Evolutionary conservation across 148 eudicot species (phyloP).

Genomic region (Selenicereus undatus): DNA sequence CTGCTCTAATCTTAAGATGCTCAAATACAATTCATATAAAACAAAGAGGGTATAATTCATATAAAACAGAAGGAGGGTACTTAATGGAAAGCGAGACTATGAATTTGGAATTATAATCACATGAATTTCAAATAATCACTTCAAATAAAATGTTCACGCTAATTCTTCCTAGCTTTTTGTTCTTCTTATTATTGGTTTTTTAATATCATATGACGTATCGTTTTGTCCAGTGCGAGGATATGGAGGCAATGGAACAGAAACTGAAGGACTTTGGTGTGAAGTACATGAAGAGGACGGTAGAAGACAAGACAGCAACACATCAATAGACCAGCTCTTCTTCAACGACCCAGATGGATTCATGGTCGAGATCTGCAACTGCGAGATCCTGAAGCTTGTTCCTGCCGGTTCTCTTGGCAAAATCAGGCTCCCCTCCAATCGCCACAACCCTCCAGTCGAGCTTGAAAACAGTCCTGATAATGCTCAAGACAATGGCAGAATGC

Average conservation of each 20-base stretch:
- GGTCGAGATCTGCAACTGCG: constrained; percentile 72
- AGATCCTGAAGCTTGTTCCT: constrained; percentile 53
- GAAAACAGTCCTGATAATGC: not conserved
- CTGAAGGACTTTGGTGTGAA: constrained; percentile 39
- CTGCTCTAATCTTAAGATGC: too few species aligned
- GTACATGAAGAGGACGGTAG: constrained; percentile 57
- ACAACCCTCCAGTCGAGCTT: constrained; percentile 49
- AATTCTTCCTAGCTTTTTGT: not conserved
- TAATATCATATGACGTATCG: not conserved
- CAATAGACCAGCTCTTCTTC: constrained; percentile 56
- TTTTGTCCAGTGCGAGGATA: constrained; percentile 46
- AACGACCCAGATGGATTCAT: constrained; percentile 71
- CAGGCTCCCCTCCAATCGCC: constrained; percentile 44
- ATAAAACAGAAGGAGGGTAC: too few species aligned
- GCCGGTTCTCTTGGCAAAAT: constrained; percentile 34
- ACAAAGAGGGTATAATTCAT: too few species aligned
- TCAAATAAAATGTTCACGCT: not conserved
- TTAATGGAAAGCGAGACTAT: too few species aligned
- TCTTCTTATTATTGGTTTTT: not conserved
- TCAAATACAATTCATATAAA: too few species aligned
- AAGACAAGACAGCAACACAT: constrained; percentile 34
- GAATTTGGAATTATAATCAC: too few species aligned
- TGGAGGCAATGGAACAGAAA: constrained; percentile 50
- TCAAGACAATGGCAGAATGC: not conserved
- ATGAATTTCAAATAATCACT: too few species aligned